These are phyloP conservation scores for Microbotryum saponariae DNA, from an alignment of 1,284 basidiomycete genomes.

Conservation along the genomic window DNA sequence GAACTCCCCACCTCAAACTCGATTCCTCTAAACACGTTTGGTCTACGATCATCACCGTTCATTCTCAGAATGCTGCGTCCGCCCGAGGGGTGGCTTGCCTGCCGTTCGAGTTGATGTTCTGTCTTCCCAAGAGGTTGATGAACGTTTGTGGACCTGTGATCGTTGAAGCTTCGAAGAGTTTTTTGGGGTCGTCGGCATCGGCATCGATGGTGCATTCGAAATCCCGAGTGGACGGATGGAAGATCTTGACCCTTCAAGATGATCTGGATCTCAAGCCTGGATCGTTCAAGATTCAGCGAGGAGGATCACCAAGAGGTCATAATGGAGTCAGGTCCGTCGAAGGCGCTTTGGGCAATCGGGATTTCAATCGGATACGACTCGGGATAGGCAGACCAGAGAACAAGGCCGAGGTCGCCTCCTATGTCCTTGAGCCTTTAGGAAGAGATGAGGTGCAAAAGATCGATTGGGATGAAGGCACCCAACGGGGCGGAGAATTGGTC, in stretches of 20 bases:
- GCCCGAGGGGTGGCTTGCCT: no score
- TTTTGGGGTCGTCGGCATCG: constrained; percentile 4
- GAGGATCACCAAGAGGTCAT: constrained; percentile 12
- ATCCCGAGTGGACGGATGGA: no score
- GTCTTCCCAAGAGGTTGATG: constrained; percentile 22
- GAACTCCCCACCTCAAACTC: constrained; percentile 4
- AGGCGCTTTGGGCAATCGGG: background rate
- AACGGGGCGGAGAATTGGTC: constrained; percentile 5
- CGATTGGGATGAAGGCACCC: constrained; percentile 11
- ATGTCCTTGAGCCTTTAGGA: constrained; percentile 16
- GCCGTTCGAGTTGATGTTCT: constrained; percentile 15
- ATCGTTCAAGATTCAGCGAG: constrained; percentile 9
- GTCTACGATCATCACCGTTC: constrained; percentile 6
- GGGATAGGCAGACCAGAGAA: constrained; percentile 28
- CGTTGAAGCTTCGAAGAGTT: background rate
- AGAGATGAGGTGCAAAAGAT: constrained; percentile 8
- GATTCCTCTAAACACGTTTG: background rate
- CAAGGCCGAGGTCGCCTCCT: constrained; percentile 12
- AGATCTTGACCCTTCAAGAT: constrained; percentile 19
- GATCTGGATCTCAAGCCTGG: constrained; percentile 19
- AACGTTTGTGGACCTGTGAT: constrained; percentile 18
- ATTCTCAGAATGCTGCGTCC: no score
- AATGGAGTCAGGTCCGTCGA: constrained; percentile 11
- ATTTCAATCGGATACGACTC: constrained; percentile 18
- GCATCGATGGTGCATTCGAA: background rate